phyloP scores from a whole-genome alignment of 305 asterid genomes.

The Solanum hybrid region DNA sequence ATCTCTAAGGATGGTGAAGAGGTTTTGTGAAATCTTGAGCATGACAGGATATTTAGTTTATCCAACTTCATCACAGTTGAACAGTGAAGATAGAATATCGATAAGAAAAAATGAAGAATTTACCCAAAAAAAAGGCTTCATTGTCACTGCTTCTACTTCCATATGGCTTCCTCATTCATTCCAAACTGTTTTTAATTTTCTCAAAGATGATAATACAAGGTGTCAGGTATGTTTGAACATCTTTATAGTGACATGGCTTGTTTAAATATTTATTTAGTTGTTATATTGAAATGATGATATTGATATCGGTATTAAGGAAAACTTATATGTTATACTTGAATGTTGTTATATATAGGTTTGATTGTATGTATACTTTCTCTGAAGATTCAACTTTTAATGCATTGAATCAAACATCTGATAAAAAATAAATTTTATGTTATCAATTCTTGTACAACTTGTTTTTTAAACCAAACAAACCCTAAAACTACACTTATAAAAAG shows the following conservation, averaged over 20 bases:
- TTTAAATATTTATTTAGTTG: neutral
- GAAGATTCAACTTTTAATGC: neutral
- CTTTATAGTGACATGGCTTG: neutral
- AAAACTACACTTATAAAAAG: neutral
- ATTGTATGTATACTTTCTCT: neutral
- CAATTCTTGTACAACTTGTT: neutral
- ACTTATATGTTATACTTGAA: neutral
- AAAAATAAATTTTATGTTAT: neutral
- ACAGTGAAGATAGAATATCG: conserved; percentile 36
- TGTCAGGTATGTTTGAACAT: conserved; percentile 22
- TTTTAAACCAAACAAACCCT: neutral
- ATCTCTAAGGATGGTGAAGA: conserved; percentile 58
- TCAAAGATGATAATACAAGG: conserved; percentile 45
- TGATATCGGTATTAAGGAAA: neutral
- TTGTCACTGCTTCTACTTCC: conserved; percentile 45
- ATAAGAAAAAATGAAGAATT: conserved; percentile 21
- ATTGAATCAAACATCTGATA: neutral
- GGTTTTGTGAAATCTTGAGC: conserved; percentile 37
- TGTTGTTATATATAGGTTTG: neutral
- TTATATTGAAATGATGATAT: neutral
- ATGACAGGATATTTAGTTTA: conserved; percentile 31
- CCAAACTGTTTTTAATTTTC: conserved; percentile 37
- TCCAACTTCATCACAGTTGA: conserved; percentile 21
- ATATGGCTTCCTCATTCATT: conserved; percentile 45
- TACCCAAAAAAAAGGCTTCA: conserved; percentile 32